Evolutionary conservation across 768 basidiomycete species (phyloP), one percentile per base, ranked within the genome.

Genomic region (Naganishia randhawae): DNA sequence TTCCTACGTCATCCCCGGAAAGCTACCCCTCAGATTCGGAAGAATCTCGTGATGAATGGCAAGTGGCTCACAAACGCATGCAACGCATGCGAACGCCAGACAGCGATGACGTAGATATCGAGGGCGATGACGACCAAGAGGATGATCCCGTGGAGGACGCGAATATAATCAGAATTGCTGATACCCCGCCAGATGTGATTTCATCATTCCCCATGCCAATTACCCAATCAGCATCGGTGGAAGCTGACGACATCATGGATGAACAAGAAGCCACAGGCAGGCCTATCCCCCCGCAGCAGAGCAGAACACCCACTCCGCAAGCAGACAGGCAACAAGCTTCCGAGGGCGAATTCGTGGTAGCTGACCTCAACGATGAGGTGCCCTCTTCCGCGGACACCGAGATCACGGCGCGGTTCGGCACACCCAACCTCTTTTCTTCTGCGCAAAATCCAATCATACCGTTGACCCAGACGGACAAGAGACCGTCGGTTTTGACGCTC

Each of bases 41-140:
- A 25, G 57, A 61, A 25, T 61, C 57, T 22, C 57, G 27, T 11
- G 57, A 61, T 61, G 57, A 35, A 41, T 61, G 57, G 57, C 57
- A 61, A 39, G 25, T 41, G 32, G 57, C 57, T 27, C 57, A 41
- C 27, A 13, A 22, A 6, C 19, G 57, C 1, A 61, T 61, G 57
- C 19, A 22, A 6, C 19, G 57, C 1, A 61, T 61, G 57, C 57
- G 57, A 25, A 41, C 57, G 4, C 57, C 57, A 22, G 57, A 39
- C 5, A 61, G 57, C 27, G 57, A 61, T 6, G 37, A 61, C 37
- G 16, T 61, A 14, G 57, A 61, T 17, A 35, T 39, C 22, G 57
- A 61, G 27, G 57, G 57, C 37, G 57, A 61, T 37, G 57, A 61
- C 17, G 57, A 61, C 6, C 37, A 61, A n/a, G 57, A 61, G 3